Base-by-base conservation (phyloP, 75 land plant genomes). In the Cryptomeria japonica region DNA sequence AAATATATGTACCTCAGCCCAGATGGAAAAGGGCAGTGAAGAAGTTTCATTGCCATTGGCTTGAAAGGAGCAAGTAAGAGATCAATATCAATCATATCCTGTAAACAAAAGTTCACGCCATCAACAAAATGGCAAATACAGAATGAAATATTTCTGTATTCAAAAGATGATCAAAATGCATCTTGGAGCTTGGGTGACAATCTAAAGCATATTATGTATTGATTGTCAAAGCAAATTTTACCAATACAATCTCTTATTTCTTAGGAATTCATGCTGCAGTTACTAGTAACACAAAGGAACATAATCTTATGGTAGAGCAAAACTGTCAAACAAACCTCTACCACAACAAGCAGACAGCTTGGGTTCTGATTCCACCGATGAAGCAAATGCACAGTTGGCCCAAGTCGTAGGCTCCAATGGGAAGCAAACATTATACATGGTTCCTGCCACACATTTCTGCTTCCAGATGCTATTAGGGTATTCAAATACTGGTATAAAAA, bases 351-450 rank as follows among this genome's bases (percentile, higher is more conserved):
- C 41, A 97, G 87, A 87, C 93, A 94, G 75, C 89, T 93, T 13
- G 87, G 77, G 85, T 95, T 91, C 13, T 87, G 88, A 76, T 90
- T 78, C 99, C 99, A 98, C 41, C 94, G 93, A 79, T 91, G 91
- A 61, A 98, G 96, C 76, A 98, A 90, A 82, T 94, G 97, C 87
- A 93, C 94, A 78, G 86, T 93, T 87, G 99, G 94, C 36, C 99
- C 99, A 89, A 92, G 87, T 42, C 99, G 89, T 34, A 98, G 91
- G 87, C 96, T 96, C 94, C 94, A 94, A 82, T 97, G 96, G 75
- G 98, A 86, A 85, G 90, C 90, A 87, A 98, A 92, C 22, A 96
- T 95, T 51, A 98, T 87, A 88, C 99, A 97, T 42, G 99, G 99
- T 89, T 98, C 99, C 89, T 94, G 95, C 99, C 99, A 97, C 12